phyloP scores from a whole-genome alignment of 2,329 filamentous ascomycete species.

The Dichotomopilus funicola region DNA sequence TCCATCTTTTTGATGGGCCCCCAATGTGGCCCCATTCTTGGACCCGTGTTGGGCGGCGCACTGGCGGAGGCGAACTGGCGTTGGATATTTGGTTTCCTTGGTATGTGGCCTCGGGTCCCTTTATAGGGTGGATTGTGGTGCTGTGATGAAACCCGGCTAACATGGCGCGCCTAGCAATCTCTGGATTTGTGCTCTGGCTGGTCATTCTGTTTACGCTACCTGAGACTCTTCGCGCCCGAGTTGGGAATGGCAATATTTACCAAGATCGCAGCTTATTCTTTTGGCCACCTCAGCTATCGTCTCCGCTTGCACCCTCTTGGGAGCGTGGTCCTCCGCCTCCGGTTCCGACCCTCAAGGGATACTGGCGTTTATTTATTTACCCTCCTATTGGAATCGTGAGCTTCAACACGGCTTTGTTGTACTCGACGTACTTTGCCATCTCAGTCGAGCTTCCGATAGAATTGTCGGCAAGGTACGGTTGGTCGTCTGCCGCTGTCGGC shows the following conservation, averaged over 20 bases:
- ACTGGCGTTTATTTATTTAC: constrained; percentile 14
- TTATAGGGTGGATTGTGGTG: no score
- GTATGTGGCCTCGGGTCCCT: not conserved
- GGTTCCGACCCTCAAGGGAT: constrained; percentile 8
- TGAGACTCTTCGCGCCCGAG: constrained; percentile 13
- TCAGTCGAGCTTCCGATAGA: constrained; percentile 10
- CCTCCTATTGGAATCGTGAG: constrained; percentile 14
- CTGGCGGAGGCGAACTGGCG: constrained; percentile 14
- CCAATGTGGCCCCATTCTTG: constrained; percentile 14
- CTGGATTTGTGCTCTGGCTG: constrained; percentile 8
- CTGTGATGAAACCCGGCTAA: no score
- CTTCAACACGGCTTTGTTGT: constrained; percentile 14
- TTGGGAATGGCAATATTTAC: constrained; percentile 10
- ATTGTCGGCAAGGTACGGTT: constrained; percentile 8
- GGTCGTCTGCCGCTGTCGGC: constrained; percentile 12
- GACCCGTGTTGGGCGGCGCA: constrained; percentile 13
- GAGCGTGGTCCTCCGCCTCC: constrained; percentile 11
- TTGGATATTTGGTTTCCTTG: constrained; percentile 17
- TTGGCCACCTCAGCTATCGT: constrained; percentile 12
- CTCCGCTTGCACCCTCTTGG: constrained; percentile 7
- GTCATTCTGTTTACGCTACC: constrained; percentile 8
- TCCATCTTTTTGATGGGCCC: constrained; percentile 14
- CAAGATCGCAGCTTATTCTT: constrained; percentile 1
- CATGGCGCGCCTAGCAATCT: constrained; percentile 4
- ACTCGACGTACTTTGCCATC: constrained; percentile 17